These are phyloP conservation scores for Pseudogymnoascus sp. DNA, from an alignment of 2,329 filamentous ascomycete species.

Conservation along the genomic window DNA sequence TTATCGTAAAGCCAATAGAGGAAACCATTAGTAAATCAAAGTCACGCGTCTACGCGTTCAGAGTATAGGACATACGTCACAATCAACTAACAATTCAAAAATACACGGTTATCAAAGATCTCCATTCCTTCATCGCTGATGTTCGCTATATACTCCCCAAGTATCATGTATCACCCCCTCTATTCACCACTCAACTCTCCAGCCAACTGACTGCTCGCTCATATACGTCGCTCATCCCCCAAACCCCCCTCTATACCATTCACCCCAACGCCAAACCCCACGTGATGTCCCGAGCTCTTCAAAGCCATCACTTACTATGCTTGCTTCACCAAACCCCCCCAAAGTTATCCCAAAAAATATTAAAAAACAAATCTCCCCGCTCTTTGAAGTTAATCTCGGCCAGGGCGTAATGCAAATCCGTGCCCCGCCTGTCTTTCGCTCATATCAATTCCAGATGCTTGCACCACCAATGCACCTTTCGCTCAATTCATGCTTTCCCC, in stretches of 20 bases:
- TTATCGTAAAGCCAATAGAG: neutral
- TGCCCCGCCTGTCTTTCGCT: neutral
- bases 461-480: neutral
- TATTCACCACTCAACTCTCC: neutral
- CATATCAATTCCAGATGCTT: neutral
- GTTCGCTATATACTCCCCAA: neutral
- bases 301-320: conserved; percentile 10
- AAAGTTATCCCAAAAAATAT: neutral
- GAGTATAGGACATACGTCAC: neutral
- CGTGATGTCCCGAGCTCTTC: conserved; percentile 9
- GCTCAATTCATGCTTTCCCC: neutral
- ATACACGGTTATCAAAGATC: neutral
- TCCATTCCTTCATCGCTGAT: neutral
- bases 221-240: neutral
- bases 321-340: neutral
- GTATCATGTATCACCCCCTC: neutral
- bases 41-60: neutral
- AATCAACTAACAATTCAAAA: neutral
- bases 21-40: neutral
- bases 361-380: neutral
- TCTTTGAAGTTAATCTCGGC: neutral
- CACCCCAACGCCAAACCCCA: conserved; percentile 5
- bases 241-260: neutral
- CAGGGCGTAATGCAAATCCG: neutral
- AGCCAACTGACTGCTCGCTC: neutral